Base-by-base conservation (phyloP, 306 rosid genomes). In the Ammopiptanthus mongolicus region DNA sequence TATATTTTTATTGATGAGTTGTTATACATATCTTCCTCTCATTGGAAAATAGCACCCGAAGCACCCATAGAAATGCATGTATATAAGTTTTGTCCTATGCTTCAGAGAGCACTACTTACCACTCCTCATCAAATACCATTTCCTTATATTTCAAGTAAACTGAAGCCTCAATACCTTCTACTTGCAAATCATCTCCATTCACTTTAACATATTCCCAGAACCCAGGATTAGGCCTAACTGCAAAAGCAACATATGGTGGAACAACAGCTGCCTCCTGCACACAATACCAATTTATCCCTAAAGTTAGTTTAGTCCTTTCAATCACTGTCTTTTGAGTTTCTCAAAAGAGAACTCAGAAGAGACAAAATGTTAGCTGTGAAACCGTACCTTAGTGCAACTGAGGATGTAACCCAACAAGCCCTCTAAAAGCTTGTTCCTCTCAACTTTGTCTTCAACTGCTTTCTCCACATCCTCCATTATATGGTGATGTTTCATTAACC, bases 191-290 rank as follows among this genome's bases (percentile, higher is more conserved):
- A 60, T 88, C 86, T 53, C 88, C 75, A 71, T 76, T 86, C 52
- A 92, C 97, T 82, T 84, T 82, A 18, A 90, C 84, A 76, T n/a
- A 95, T 79, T 95, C 99, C 99, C 97, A 95, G 50, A 65, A 80
- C 5, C 99, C 99, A 29, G 99, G 99, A 80, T 84, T 81, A 15
- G 93, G 99, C 79, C 99, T 87, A 21, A 90, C 84, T 22, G 99
- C 88, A 71, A 95, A 95, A 52, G 91, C 91, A 81, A 95, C 89
- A 86, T 87, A 15, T 3, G 99, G 99, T 69, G 99, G 99, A 67
- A 81, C 18, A 50, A 90, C 89, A 60, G 86, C 87, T 6, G 97
- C 99, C 50, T 90, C 99, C 93, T 93, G 84, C 52, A 83, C 71
- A 69, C 39, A 48, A 51, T 65, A 56, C 14, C 48, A 18, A 5